A percentile compares a stretch with the other conserved stretches of the same genome.
These are phyloP conservation scores for Ballota nigra DNA, from an alignment of 257 asterid species.

Conservation along the genomic window DNA sequence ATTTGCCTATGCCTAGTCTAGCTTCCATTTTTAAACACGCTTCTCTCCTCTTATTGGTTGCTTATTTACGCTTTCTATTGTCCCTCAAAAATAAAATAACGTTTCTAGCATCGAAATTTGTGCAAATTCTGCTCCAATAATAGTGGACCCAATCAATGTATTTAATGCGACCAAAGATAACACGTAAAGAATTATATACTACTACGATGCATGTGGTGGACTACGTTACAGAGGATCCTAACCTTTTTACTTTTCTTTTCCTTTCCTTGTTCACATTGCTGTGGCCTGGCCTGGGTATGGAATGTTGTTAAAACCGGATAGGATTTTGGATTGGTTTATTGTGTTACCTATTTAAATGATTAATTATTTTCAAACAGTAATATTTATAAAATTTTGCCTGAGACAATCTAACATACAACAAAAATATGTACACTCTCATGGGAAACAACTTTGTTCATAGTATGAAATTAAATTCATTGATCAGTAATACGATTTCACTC, in stretches of 20 bases:
- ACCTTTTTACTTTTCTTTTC: background rate
- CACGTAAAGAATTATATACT: conserved; percentile 9
- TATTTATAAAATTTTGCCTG: too few species aligned
- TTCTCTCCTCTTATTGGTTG: conserved; percentile 21
- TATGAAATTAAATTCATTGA: too few species aligned
- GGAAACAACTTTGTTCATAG: too few species aligned
- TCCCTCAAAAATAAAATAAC: conserved; percentile 8
- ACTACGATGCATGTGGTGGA: conserved; percentile 1
- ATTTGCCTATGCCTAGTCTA: background rate
- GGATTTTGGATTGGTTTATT: too few species aligned
- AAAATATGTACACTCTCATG: too few species aligned
- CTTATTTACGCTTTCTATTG: background rate
- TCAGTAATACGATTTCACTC: too few species aligned
- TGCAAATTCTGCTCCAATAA: conserved; percentile 31
- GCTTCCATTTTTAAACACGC: conserved; percentile 5
- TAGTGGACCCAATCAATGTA: conserved; percentile 47
- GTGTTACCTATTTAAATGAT: too few species aligned
- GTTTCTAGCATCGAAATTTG: background rate
- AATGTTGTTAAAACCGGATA: too few species aligned
- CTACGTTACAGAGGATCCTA: conserved; percentile 10
- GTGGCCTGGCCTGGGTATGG: too few species aligned
- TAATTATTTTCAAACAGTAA: too few species aligned
- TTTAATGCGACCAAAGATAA: background rate
- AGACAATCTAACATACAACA: too few species aligned
- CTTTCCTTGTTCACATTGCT: too few species aligned